Percentiles rank a stretch among this genome's conserved stretches.
phyloP scores from a whole-genome alignment of 208 protist genomes.

The Crithidia acanthocephali region DNA sequence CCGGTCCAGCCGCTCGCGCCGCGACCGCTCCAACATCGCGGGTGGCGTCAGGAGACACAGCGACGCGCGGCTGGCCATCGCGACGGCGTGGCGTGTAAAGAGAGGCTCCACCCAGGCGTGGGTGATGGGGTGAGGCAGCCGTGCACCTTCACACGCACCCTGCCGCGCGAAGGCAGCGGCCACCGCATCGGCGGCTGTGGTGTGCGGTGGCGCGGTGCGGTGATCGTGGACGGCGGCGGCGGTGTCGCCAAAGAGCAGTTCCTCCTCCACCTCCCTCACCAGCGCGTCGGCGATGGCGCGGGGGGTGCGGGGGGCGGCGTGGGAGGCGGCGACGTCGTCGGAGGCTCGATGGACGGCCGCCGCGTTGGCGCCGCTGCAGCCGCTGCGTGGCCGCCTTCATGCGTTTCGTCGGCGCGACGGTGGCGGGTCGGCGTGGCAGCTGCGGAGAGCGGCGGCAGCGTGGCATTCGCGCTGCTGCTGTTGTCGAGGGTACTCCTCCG shows the following conservation, averaged over 20 bases:
- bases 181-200: background rate
- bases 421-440: background rate
- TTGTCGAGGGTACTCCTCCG: background rate
- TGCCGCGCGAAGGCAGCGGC: background rate
- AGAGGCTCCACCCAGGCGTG: slow-evolving; percentile 70
- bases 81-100: slow-evolving; percentile 64
- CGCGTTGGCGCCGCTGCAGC: no score
- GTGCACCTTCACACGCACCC: background rate
- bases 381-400: no score
- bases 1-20: slow-evolving; percentile 63
- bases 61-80: slow-evolving; percentile 61
- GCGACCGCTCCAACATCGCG: slow-evolving; percentile 65
- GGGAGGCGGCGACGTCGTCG: background rate
- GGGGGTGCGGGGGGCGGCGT: no score
- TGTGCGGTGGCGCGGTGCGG: background rate
- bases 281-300: slow-evolving; percentile 33
- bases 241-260: slow-evolving; percentile 28
- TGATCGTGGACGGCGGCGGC: background rate
- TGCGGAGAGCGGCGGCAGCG: background rate
- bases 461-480: slow-evolving; percentile 9
- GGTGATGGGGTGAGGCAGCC: slow-evolving; percentile 37
- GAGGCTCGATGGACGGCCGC: no score
- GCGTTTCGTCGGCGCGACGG: no score
- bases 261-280: slow-evolving; percentile 37
- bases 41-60: slow-evolving; percentile 60